Conservation (phyloP, 2,329 filamentous ascomycete genomes). For the Shiraia sp. region DNA sequence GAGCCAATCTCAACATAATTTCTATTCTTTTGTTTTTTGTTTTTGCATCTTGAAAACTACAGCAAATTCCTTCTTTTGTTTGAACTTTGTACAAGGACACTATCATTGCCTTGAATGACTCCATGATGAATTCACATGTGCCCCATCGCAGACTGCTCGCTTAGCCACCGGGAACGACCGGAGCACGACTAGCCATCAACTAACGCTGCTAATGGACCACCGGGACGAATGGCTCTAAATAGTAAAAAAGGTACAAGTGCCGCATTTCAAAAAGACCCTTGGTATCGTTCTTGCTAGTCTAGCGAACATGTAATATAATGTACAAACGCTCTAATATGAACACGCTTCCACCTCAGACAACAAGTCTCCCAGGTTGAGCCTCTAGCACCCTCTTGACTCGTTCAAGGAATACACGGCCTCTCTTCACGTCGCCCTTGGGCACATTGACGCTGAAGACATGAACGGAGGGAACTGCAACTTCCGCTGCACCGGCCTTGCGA, state of each 20-base stretch:
- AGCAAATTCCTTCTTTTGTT: too few species aligned
- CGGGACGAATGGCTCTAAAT: neutral
- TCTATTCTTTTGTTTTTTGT: too few species aligned
- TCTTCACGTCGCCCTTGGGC: slow-evolving; percentile 76
- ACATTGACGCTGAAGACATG: slow-evolving; percentile 86
- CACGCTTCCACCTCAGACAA: slow-evolving; percentile 31
- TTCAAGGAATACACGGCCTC: slow-evolving; percentile 81
- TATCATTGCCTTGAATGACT: too few species aligned
- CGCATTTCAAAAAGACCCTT: too few species aligned
- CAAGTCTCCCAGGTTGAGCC: slow-evolving; percentile 43
- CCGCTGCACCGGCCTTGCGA: slow-evolving; percentile 22
- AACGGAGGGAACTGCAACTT: slow-evolving; percentile 53
- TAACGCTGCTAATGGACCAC: neutral
- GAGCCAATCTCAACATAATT: too few species aligned
- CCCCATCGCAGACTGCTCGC: neutral
- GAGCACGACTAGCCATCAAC: neutral
- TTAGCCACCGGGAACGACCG: slow-evolving; percentile 5
- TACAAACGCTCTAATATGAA: slow-evolving; percentile 28
- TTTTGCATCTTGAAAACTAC: too few species aligned
- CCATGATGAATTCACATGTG: too few species aligned
- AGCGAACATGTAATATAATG: slow-evolving; percentile 23
- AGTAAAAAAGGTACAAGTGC: neutral
- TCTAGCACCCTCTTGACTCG: slow-evolving; percentile 78
- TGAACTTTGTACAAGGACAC: too few species aligned
- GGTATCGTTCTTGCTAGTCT: neutral